Conservation (phyloP, 2,329 filamentous ascomycete species). For the Phaeomoniella chlamydospora region DNA sequence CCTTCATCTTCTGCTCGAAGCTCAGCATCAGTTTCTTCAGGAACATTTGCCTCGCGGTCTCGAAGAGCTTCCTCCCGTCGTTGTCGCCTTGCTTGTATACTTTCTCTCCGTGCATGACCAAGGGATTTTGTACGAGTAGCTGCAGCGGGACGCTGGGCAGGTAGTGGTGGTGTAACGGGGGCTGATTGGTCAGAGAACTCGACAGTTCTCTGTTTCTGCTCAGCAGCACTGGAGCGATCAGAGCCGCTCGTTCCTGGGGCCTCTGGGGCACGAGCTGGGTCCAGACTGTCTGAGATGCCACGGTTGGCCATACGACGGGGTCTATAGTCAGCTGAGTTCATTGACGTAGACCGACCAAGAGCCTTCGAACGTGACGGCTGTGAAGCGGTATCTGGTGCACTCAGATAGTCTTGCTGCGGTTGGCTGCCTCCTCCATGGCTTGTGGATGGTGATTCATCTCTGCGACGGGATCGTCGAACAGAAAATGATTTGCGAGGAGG, state of each 20-base stretch:
- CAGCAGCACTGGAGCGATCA: slow-evolving; percentile 50
- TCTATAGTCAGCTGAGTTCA: slow-evolving; percentile 74
- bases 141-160: slow-evolving; percentile 45
- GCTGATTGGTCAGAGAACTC: slow-evolving; percentile 30
- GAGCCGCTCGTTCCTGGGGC: slow-evolving; percentile 65
- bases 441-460: slow-evolving; percentile 37
- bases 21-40: slow-evolving; percentile 82
- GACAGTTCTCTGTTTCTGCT: slow-evolving; percentile 21
- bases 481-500: slow-evolving; percentile 78
- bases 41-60: slow-evolving; percentile 57
- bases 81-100: slow-evolving; percentile 73
- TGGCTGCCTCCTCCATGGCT: slow-evolving; percentile 45
- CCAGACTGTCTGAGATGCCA: slow-evolving; percentile 37
- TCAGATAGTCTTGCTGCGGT: slow-evolving; percentile 62
- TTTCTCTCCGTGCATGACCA: slow-evolving; percentile 77
- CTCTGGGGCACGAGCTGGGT: slow-evolving; percentile 40
- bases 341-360: slow-evolving; percentile 76
- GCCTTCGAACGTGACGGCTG: slow-evolving; percentile 43
- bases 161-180: slow-evolving; percentile 36
- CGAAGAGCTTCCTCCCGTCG: slow-evolving; percentile 49
- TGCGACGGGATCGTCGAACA: slow-evolving; percentile 48
- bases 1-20: slow-evolving; percentile 38
- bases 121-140: slow-evolving; percentile 65
- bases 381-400: slow-evolving; percentile 49
- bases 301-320: slow-evolving; percentile 43